Evolutionary conservation across 768 basidiomycete species (phyloP), one percentile per base, ranked within the genome.

Genomic region (Inosperma sp.): DNA sequence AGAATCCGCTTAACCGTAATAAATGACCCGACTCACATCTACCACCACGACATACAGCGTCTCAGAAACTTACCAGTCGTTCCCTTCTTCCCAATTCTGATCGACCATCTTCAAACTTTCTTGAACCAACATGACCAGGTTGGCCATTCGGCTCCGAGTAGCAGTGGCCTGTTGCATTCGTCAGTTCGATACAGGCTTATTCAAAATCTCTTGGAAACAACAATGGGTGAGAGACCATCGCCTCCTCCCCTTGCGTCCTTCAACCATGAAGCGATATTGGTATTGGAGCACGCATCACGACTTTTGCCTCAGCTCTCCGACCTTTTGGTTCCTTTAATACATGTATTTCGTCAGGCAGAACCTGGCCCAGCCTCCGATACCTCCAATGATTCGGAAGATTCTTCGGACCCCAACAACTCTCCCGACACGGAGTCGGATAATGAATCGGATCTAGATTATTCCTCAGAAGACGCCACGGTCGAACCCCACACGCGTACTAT

Each of bases 71-170:
- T 44, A 7, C 42, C 42, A 27, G 23, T 14, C 8, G 42, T 21
- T 21, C 42, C 42, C 16, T 29, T 43, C 7, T 27, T 43, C 27
- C 42, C 27, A 16, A 2, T 44, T 13, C 27, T 44, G 10, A 29
- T 44, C 17, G 27, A 30, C 25, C 26, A 29, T 30, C 5, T 44
- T 3, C 17, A 17, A 4, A 9, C 42, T 12, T 16, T 19, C 17
- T 7, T 7, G 14, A 44, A 26, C 27, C 22, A 3, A 13, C 27
- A 29, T 14, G 42, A 44, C 27, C 17, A 27, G 0, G 16, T 21
- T 17, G 40, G 14, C 7, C 44, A 13, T 50, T 48, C 21, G 37
- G 49, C 13, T 48, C 49, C 6, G 46, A 59, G 22, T 42, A 51
- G n/a, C 23, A 50, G 19, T 48, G 34, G 5, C 21, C 42, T 44